Conservation (phyloP, 345 rosid genomes). For the Cardamine occulta region DNA sequence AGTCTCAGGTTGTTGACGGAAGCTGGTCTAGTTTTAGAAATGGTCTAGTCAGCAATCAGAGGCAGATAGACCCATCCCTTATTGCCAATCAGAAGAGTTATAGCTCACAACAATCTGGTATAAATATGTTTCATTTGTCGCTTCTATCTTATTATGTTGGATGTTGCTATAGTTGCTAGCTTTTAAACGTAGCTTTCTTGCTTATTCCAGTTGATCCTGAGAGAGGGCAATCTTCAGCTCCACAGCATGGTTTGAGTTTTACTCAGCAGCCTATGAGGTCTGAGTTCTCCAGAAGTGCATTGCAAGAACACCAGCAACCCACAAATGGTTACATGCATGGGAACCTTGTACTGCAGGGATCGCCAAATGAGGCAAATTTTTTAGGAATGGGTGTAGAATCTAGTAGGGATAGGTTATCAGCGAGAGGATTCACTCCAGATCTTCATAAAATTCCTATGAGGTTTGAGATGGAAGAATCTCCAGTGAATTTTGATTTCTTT, state of each 20-base stretch:
- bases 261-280: constrained; percentile 58
- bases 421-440: constrained; percentile 61
- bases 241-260: constrained; percentile 61
- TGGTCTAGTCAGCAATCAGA: constrained; percentile 64
- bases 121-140: neutral
- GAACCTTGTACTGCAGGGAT: constrained; percentile 50
- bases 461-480: constrained; percentile 64
- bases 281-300: constrained; percentile 58
- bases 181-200: constrained; percentile 38
- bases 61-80: constrained; percentile 61
- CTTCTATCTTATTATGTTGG: constrained; percentile 15
- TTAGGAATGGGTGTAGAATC: constrained; percentile 67
- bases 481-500: constrained; percentile 67
- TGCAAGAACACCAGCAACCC: constrained; percentile 60
- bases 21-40: constrained; percentile 64
- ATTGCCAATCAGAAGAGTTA: constrained; percentile 61
- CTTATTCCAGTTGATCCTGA: constrained; percentile 64
- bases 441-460: constrained; percentile 51
- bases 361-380: constrained; percentile 64
- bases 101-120: constrained; percentile 69
- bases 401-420: constrained; percentile 52
- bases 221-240: constrained; percentile 56
- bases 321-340: constrained; percentile 74
- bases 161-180: constrained; percentile 21
- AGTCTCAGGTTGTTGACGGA: constrained; percentile 49